A percentile compares a stretch with the other conserved stretches of the same genome.
phyloP scores from a whole-genome alignment of 108 stramenopile genomes.

The Ochromonas danica region DNA sequence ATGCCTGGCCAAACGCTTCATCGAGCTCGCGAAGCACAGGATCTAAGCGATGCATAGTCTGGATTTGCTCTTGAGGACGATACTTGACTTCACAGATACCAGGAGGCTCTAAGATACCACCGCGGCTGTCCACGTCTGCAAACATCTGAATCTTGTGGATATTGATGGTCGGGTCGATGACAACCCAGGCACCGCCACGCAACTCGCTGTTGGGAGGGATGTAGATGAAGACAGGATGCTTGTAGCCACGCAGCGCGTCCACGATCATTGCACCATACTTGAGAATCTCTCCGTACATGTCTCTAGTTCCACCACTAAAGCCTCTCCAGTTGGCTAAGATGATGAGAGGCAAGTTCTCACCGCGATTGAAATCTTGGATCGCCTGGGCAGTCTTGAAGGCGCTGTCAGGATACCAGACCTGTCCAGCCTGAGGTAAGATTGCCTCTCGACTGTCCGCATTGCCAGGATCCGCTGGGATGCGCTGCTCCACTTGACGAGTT shows the following conservation, averaged over 20 bases:
- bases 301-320: constrained; percentile 92
- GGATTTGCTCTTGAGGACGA: constrained; percentile 48
- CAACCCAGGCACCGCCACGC: constrained; percentile 97
- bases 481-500: constrained; percentile 85
- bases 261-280: constrained; percentile 98
- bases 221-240: constrained; percentile 95
- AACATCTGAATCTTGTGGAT: constrained; percentile 97
- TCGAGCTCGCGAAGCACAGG: constrained; percentile 67
- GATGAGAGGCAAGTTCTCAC: constrained; percentile 94
- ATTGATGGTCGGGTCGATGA: constrained; percentile 97
- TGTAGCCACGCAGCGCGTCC: constrained; percentile 89
- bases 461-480: constrained; percentile 90
- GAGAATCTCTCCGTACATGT: constrained; percentile 96
- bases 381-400: constrained; percentile 97
- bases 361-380: constrained; percentile 84
- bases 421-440: constrained; percentile 83
- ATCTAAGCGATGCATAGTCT: constrained; percentile 65
- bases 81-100: constrained; percentile 61
- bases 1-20: constrained; percentile 51
- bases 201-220: constrained; percentile 94
- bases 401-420: constrained; percentile 96
- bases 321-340: constrained; percentile 99
- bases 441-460: constrained; percentile 93
- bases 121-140: constrained; percentile 81
- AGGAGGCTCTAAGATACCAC: constrained; percentile 78